These are phyloP conservation scores for Sporothrix variecibatus DNA, from an alignment of 2,329 filamentous ascomycete species.

Conservation along the genomic window DNA sequence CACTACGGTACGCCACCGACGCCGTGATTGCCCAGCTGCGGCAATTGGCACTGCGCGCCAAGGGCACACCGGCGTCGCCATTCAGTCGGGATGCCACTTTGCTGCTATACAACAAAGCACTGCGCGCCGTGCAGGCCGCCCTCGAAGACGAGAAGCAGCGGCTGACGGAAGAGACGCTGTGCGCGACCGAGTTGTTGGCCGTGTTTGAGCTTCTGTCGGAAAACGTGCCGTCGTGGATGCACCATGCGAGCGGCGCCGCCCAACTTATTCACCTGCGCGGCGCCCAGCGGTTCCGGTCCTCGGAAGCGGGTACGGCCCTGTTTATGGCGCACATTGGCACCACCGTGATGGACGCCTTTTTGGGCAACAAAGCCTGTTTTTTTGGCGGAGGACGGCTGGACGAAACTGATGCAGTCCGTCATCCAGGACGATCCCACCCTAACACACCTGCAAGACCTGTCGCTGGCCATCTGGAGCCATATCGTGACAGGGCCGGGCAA, in stretches of 20 bases:
- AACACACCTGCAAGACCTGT: not conserved
- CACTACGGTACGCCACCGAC: conserved; percentile 15
- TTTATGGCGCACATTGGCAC: conserved; percentile 16
- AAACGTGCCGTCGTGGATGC: conserved; percentile 12
- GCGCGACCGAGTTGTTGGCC: conserved; percentile 9
- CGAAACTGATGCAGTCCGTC: not conserved
- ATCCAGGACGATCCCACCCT: not conserved
- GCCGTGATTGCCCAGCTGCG: conserved; percentile 8
- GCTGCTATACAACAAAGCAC: not conserved
- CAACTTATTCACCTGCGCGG: conserved; percentile 9
- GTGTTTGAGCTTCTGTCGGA: conserved; percentile 14
- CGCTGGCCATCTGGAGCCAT: conserved; percentile 3
- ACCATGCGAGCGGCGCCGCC: conserved; percentile 7
- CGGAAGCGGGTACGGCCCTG: not conserved
- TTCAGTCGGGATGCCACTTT: not conserved
- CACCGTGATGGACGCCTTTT: conserved; percentile 6
- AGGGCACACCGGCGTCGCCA: not conserved
- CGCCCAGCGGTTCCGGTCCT: not conserved
- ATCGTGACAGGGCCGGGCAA: conserved; percentile 5
- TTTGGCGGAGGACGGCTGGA: not conserved
- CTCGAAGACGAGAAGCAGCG: conserved; percentile 5
- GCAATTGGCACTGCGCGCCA: not conserved
- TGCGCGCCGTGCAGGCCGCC: conserved; percentile 1
- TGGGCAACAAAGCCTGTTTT: conserved; percentile 17
- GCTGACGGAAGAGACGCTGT: conserved; percentile 3